Conservation (phyloP, 176 grass and related monocot genomes). For the Eleusine indica region DNA sequence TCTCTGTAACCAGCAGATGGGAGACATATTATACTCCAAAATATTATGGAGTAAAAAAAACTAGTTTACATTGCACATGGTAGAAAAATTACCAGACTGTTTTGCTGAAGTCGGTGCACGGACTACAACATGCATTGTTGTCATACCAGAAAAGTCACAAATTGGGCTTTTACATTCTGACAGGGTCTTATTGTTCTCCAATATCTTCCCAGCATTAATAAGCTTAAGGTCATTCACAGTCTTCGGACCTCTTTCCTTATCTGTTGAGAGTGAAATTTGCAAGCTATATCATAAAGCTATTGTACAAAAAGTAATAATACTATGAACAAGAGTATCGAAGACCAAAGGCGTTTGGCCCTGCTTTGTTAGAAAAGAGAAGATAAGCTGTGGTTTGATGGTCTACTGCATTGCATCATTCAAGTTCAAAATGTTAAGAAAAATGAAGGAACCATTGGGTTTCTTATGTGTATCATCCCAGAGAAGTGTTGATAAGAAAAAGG, state of each 20-base stretch:
- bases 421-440: background rate
- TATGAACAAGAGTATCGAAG: background rate
- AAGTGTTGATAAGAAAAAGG: conserved; percentile 2
- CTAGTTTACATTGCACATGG: background rate
- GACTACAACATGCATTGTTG: conserved; percentile 69
- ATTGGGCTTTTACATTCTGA: conserved; percentile 66
- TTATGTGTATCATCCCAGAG: background rate
- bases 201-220: conserved; percentile 77
- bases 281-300: background rate
- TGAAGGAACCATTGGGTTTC: background rate
- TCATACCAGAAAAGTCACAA: conserved; percentile 59
- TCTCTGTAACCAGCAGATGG: conserved; percentile 48
- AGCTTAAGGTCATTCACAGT: conserved; percentile 64
- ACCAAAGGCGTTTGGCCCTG: background rate
- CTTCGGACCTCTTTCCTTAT: conserved; percentile 65
- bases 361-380: background rate
- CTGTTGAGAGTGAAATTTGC: conserved; percentile 43
- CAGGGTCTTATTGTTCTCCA: conserved; percentile 63
- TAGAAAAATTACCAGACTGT: conserved; percentile 45
- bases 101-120: conserved; percentile 49
- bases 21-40: conserved; percentile 10
- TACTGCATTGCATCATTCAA: background rate
- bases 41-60: background rate
- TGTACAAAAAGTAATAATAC: background rate
- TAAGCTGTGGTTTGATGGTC: background rate